A percentile compares a stretch with the other conserved stretches of the same genome.
Evolutionary conservation across 805 yeast genomes (phyloP).

Genomic region (Saturnispora saitoi): DNA sequence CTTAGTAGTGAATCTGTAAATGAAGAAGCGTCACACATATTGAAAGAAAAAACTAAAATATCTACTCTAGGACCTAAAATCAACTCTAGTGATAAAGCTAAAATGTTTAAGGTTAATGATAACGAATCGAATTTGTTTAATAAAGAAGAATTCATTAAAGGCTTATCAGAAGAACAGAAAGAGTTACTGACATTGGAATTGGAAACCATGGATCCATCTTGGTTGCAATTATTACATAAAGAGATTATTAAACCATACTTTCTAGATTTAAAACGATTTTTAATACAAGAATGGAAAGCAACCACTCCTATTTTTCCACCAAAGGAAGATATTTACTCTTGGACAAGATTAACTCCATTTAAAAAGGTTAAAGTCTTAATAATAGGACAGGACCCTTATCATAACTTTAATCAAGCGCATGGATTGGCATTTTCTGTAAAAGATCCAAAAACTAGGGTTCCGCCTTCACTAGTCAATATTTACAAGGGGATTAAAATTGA

Average conservation of each 20-base stretch:
- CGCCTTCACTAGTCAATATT: conserved; percentile 81
- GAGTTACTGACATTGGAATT: conserved; percentile 59
- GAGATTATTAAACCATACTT: conserved; percentile 86
- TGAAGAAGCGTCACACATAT: too few species aligned
- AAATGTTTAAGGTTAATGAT: not conserved
- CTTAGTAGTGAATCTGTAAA: not conserved
- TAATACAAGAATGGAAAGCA: conserved; percentile 36
- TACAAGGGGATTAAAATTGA: conserved; percentile 64
- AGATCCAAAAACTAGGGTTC: conserved; percentile 71
- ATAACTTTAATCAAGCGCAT: conserved; percentile 87
- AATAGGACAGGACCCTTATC: conserved; percentile 96
- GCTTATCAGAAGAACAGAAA: conserved; percentile 39
- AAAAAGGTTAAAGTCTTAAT: conserved; percentile 65
- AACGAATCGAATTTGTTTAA: conserved; percentile 29
- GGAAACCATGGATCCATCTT: conserved; percentile 57
- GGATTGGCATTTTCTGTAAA: conserved; percentile 91
- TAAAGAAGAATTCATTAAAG: conserved; percentile 42
- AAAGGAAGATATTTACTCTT: conserved; percentile 66
- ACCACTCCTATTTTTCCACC: conserved; percentile 68
- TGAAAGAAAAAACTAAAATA: too few species aligned
- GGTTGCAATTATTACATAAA: conserved; percentile 62
- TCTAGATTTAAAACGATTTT: conserved; percentile 56
- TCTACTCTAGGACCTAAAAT: too few species aligned
- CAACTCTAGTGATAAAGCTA: too few species aligned
- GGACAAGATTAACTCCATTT: conserved; percentile 83